phyloP scores from a whole-genome alignment of 2,329 filamentous ascomycete species.

The Cercospora sp. region DNA sequence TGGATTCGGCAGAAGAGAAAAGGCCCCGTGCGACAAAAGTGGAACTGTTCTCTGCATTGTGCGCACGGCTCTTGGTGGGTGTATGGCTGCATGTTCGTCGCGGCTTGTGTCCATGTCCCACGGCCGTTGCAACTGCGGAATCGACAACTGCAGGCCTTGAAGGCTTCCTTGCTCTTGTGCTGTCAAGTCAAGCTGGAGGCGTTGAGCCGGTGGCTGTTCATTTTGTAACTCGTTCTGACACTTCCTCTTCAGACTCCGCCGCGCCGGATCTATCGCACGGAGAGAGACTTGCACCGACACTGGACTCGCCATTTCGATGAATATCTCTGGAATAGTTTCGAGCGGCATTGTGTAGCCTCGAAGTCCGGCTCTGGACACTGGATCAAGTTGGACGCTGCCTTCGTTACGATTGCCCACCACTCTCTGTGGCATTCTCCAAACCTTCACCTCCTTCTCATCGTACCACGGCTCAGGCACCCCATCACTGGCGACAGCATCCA shows the following conservation, averaged over 20 bases:
- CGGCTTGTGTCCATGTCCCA: neutral
- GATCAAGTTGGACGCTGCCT: neutral
- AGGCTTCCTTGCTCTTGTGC: neutral
- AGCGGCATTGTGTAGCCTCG: neutral
- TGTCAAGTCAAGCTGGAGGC: neutral
- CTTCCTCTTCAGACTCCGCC: conserved; percentile 4
- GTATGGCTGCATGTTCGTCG: neutral
- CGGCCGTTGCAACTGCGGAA: neutral
- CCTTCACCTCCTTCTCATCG: neutral
- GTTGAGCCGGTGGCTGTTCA: neutral
- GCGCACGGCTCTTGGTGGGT: neutral
- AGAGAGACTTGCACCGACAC: neutral
- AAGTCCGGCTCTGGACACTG: neutral
- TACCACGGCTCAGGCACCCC: neutral
- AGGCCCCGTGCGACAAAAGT: neutral
- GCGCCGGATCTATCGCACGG: neutral
- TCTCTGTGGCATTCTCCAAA: conserved; percentile 4
- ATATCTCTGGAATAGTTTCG: neutral
- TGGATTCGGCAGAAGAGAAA: neutral
- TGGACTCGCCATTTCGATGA: neutral
- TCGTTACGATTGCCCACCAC: neutral
- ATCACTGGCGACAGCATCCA: neutral
- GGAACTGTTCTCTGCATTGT: neutral
- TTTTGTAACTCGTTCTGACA: neutral
- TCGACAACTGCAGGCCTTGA: neutral